Conservation (phyloP, 805 yeast genomes). For the Ogataea populi-albae region DNA sequence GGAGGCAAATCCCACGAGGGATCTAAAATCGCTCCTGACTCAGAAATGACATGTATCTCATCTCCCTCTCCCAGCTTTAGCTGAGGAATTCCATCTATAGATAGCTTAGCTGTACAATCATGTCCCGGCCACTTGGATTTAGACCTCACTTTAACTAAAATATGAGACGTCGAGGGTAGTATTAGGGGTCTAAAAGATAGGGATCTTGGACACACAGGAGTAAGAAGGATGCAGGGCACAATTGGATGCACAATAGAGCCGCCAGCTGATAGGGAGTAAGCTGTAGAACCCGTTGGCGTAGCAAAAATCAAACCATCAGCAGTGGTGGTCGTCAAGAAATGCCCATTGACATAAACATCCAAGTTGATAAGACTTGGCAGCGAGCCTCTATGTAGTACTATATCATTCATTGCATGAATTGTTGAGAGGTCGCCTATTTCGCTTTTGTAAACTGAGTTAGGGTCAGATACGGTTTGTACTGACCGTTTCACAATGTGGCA, state of each 20-base stretch:
- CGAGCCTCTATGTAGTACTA: constrained; percentile 82
- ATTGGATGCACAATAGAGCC: constrained; percentile 91
- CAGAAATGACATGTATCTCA: constrained; percentile 69
- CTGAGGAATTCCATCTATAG: constrained; percentile 83
- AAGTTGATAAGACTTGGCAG: constrained; percentile 81
- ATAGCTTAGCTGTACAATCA: constrained; percentile 49
- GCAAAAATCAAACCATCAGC: constrained; percentile 87
- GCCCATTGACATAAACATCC: constrained; percentile 82
- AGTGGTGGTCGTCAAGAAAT: constrained; percentile 81
- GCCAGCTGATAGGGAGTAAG: constrained; percentile 85
- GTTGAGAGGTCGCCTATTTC: constrained; percentile 25
- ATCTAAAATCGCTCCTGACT: constrained; percentile 56
- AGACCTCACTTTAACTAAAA: constrained; percentile 58
- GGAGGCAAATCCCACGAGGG: constrained; percentile 49
- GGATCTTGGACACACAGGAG: constrained; percentile 92
- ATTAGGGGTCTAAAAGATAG: constrained; percentile 86
- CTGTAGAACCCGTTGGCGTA: constrained; percentile 95
- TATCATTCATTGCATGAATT: constrained; percentile 89
- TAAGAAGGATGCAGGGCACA: constrained; percentile 75
- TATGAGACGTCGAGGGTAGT: constrained; percentile 74
- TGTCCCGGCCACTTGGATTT: constrained; percentile 29
- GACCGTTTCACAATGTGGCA: constrained; percentile 57
- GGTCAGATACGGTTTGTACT: constrained; percentile 6
- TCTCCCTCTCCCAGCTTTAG: constrained; percentile 70
- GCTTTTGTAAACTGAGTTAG: constrained; percentile 18